Conservation (phyloP, 106 monocot species). For the Apostasia ramifera region DNA sequence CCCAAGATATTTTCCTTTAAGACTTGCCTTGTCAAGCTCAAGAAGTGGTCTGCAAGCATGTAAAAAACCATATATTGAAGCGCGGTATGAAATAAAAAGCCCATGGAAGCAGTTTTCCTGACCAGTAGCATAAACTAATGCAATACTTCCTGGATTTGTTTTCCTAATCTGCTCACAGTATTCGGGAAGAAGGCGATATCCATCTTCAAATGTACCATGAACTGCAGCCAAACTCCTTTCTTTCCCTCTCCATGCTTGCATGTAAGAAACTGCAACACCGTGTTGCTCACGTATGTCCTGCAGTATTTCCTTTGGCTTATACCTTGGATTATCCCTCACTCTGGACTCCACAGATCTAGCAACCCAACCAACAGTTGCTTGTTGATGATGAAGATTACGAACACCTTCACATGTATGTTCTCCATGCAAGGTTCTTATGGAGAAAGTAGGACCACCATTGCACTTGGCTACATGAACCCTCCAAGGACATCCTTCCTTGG, state of each 20-base stretch:
- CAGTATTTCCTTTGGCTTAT: constrained; percentile 95
- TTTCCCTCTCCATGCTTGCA: constrained; percentile 99
- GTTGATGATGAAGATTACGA: constrained; percentile 80
- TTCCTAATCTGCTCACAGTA: constrained; percentile 77
- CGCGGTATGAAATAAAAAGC: constrained; percentile 73
- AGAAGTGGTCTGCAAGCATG: constrained; percentile 87
- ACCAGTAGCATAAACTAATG: constrained; percentile 57
- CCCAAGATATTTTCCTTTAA: constrained; percentile 96
- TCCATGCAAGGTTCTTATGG: constrained; percentile 80
- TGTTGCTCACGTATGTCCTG: constrained; percentile 90
- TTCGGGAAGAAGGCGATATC: constrained; percentile 77
- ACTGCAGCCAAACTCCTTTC: constrained; percentile 93
- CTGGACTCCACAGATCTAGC: constrained; percentile 88
- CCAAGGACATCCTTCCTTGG: constrained; percentile 96
- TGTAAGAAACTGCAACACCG: constrained; percentile 93
- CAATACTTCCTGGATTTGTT: constrained; percentile 89
- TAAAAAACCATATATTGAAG: constrained; percentile 86
- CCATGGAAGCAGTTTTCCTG: constrained; percentile 83
- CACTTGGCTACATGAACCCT: constrained; percentile 92
- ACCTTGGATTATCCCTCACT: constrained; percentile 76
- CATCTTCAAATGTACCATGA: constrained; percentile 94
- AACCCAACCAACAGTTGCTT: constrained; percentile 98
- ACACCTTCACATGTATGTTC: constrained; percentile 94
- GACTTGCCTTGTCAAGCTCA: constrained; percentile 76
- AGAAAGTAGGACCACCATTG: constrained; percentile 78